A percentile compares a stretch with the other conserved stretches of the same genome.
These are phyloP conservation scores for Salix koriyanagi DNA, from an alignment of 345 rosid genomes.

Conservation along the genomic window DNA sequence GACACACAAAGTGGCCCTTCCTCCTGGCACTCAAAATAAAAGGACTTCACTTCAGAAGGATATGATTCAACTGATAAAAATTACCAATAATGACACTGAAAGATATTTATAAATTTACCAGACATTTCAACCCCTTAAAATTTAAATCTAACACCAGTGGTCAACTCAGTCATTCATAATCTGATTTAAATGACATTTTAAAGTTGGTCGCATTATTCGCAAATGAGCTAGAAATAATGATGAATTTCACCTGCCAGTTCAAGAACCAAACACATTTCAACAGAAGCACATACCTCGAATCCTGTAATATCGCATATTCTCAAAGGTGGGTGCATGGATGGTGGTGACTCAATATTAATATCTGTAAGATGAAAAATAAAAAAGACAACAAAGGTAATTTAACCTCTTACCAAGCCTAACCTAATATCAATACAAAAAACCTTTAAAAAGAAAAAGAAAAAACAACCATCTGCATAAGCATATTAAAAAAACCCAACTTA, in stretches of 20 bases:
- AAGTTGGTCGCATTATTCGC: background rate
- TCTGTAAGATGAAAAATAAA: conserved; percentile 15
- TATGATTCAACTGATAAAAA: no score
- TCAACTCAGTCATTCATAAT: no score
- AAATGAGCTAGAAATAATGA: background rate
- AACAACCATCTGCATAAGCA: background rate
- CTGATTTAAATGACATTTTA: no score
- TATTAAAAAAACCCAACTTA: background rate
- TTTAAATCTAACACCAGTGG: no score
- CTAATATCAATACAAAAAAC: background rate
- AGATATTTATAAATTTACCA: no score
- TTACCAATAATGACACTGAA: no score
- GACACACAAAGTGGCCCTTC: no score
- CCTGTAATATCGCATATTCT: conserved; percentile 87
- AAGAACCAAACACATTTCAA: background rate
- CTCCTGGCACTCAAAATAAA: no score
- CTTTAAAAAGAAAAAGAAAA: no score
- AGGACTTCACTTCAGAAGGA: no score
- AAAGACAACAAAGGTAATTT: no score
- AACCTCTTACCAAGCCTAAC: background rate
- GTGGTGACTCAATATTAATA: conserved; percentile 83
- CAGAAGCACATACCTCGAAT: conserved; percentile 33
- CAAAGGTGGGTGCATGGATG: conserved; percentile 75
- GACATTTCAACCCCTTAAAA: no score
- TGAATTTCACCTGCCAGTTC: background rate